Base-by-base conservation (phyloP, 352 stramenopile species). In the Globisporangium lucens region DNA sequence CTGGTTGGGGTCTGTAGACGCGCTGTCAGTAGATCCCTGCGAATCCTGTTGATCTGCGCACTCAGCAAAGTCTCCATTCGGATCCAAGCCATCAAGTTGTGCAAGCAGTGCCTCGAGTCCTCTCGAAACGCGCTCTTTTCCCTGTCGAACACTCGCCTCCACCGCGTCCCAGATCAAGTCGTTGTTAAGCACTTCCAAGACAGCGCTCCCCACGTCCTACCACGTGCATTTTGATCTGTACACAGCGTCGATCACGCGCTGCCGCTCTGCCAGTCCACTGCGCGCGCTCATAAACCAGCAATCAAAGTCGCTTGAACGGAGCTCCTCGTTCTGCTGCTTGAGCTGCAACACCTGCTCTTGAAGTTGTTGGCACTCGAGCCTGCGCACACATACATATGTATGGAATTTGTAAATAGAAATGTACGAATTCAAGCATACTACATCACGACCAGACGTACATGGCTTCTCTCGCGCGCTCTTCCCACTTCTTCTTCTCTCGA, bases 401-500 rank as follows among this genome's bases (percentile, higher is more conserved):
- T 52, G 30, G 20, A 46, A 4, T 38, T 56, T 12, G 38, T 20
- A 15, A 9, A 12, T 15, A 65, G 17, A 53, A 13, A 24, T 9
- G 38, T 47, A 41, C 29, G 70, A 63, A 57, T 41, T 38, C 55
- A 29, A 24, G 24, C 15, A 9, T 35, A 33, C 24, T 56, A 17
- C 53, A 43, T 24, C 20, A 4, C 17, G 3, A 4, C 10, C 10
- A 17, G 4, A n/a, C 77, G 36, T 60, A 87, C 79, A 67, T 68
- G 15, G 84, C 77, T 74, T 92, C 82, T 51, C 67, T 55, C 2
- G 75, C 76, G 3, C 77, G 77, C 36, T 90, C 70, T 61, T 90
- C 82, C 79, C 79, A 89, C 47, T 90, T 90, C 33, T 90, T 82
- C 51, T 87, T 87, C 55, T 90, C 82, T 47, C 79, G 77, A 33